These are phyloP conservation scores for Colletotrichum siamense DNA, from an alignment of 2,329 filamentous ascomycete genomes.

Conservation along the genomic window DNA sequence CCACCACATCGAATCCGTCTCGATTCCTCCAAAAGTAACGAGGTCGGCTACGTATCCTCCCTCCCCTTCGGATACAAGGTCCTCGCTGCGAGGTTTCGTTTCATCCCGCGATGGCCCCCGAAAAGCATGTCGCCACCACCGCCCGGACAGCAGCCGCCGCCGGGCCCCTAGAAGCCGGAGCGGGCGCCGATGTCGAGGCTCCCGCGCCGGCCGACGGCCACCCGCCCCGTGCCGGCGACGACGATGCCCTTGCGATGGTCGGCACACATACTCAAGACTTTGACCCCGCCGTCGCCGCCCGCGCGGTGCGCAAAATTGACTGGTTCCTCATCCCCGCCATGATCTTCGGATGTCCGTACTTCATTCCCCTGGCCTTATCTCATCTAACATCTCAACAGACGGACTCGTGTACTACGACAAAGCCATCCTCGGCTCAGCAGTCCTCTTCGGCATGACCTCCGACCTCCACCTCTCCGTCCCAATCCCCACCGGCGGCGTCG, in stretches of 20 bases:
- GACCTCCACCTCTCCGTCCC: constrained; percentile 64
- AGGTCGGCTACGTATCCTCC: background rate
- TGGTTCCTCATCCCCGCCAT: constrained; percentile 71
- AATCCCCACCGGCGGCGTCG: constrained; percentile 55
- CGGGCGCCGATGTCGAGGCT: background rate
- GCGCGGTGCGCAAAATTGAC: constrained; percentile 71
- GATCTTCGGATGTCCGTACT: constrained; percentile 52
- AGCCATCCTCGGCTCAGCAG: constrained; percentile 76
- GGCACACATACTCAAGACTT: constrained; percentile 59
- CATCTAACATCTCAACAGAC: constrained; percentile 28
- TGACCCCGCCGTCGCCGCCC: constrained; percentile 58
- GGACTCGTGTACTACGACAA: constrained; percentile 54
- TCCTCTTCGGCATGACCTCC: constrained; percentile 77
- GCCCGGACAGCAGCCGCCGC: background rate
- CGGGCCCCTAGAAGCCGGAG: background rate
- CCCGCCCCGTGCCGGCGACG: constrained; percentile 26
- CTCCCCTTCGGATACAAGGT: background rate
- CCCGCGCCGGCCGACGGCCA: background rate
- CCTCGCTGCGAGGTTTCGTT: background rate
- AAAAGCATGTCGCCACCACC: background rate
- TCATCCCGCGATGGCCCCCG: background rate
- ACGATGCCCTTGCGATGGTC: constrained; percentile 64
- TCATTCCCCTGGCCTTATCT: background rate
- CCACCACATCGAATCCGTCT: background rate
- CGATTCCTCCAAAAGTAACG: background rate